Base-by-base conservation (phyloP, 371 early-diverging fungal genomes). In the Mortierella sp. region DNA sequence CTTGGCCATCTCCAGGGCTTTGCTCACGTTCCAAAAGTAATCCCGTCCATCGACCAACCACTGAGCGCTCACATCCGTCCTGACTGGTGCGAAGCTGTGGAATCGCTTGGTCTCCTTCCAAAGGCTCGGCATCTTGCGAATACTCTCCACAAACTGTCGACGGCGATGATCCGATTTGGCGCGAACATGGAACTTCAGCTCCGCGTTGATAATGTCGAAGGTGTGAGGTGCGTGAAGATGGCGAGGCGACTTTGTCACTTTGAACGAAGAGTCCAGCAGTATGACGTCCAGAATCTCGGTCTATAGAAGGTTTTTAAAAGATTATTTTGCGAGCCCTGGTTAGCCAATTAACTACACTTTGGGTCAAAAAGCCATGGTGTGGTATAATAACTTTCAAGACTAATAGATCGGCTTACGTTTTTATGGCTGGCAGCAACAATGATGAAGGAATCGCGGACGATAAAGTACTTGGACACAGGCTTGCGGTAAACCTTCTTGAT, bases 21-120 rank as follows among this genome's bases (percentile, higher is more conserved):
- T 94, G 16, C 94, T 90, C 16, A 95, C 90, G 50, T 93, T 93
- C 86, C 91, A 90, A 70, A 95, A 95, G 79, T 97, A 97, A 80
- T 94, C 94, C 64, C 92, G 91, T 31, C 95, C 97, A 76, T 97
- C 97, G 16, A 97, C 88, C 74, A 89, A 94, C 85, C 89, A 95
- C 47, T 93, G 91, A 24, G 91, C 92, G 63, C 90, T 91, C 72
- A 89, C 88, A 66, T 87, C 86, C 43, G 89, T 86, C 73, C 96
- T 89, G 43, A 94, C 91, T 64, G 96, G 95, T 69, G 97, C 95
- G 90, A 95, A 97, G 9, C 95, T 95, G 31, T 90, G 90, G 78
- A 89, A 94, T 47, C 95, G 92, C 66, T 83, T 83, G 26, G 75
- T 73, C 34, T 83, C 79, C 48, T 73, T 83, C 84, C 84, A 83